Conservation (phyloP, 805 yeast genomes). For the Kluyveromyces aestuarii region DNA sequence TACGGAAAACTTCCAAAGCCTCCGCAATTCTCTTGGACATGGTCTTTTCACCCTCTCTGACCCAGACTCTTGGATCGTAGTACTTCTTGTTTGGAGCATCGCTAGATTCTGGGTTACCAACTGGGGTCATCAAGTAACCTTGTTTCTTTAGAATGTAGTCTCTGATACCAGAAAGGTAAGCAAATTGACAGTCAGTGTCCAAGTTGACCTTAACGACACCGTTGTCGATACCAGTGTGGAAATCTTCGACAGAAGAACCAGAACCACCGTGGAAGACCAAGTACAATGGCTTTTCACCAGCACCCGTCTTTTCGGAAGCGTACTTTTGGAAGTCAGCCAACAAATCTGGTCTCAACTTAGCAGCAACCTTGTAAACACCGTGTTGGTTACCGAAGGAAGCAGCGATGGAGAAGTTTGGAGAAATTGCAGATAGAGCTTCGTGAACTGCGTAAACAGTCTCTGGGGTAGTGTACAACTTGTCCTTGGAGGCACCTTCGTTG, state of each 20-base stretch:
- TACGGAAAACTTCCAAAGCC: constrained; percentile 82
- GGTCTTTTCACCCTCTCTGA: constrained; percentile 99
- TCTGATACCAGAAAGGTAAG: constrained; percentile 94
- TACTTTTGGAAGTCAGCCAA: constrained; percentile 92
- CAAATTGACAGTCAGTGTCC: constrained; percentile 98
- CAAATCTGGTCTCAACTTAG: constrained; percentile 81
- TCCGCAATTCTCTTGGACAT: constrained; percentile 79
- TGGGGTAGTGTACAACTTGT: constrained; percentile 85
- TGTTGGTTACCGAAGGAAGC: constrained; percentile 99
- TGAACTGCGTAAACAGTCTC: constrained; percentile 89
- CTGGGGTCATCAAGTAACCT: constrained; percentile 82
- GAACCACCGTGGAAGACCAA: constrained; percentile 99
- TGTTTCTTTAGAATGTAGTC: constrained; percentile 93
- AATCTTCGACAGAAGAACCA: constrained; percentile 89
- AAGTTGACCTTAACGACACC: constrained; percentile 99
- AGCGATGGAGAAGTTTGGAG: constrained; percentile 98
- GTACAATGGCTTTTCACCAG: constrained; percentile 65
- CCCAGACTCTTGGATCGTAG: constrained; percentile 99
- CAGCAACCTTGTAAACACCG: constrained; percentile 99
- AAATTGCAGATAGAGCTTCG: constrained; percentile 81
- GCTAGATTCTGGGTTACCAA: constrained; percentile 99
- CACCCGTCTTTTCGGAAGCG: constrained; percentile 56
- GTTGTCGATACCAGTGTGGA: constrained; percentile 77
- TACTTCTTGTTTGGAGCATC: constrained; percentile 99
- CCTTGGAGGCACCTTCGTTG: constrained; percentile 88